A percentile compares a stretch with the other conserved stretches of the same genome.
Conservation (phyloP, 2,329 filamentous ascomycete genomes). For the Colletotrichum destructivum region DNA sequence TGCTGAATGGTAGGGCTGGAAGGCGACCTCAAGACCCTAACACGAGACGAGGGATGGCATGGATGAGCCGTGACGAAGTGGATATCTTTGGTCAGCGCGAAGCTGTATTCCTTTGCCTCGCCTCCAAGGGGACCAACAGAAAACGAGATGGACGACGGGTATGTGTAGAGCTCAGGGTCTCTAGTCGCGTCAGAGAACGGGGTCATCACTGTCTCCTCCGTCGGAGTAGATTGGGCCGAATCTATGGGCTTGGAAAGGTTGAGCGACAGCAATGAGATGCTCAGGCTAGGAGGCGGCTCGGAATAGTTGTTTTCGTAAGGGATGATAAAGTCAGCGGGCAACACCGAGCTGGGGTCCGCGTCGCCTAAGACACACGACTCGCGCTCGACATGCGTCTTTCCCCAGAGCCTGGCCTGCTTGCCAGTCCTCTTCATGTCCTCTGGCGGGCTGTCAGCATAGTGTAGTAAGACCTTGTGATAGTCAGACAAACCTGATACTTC, state of each 20-base stretch:
- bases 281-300: slow-evolving; percentile 62
- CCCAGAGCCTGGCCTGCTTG: slow-evolving; percentile 73
- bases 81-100: slow-evolving; percentile 70
- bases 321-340: slow-evolving; percentile 75
- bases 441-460: slow-evolving; percentile 46
- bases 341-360: slow-evolving; percentile 66
- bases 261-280: slow-evolving; percentile 65
- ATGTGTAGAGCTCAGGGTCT: slow-evolving; percentile 53
- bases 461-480: neutral
- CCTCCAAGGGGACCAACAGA: slow-evolving; percentile 57
- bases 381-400: slow-evolving; percentile 71
- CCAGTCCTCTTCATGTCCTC: slow-evolving; percentile 66
- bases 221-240: slow-evolving; percentile 62
- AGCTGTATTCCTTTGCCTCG: slow-evolving; percentile 58
- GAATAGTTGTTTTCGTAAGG: slow-evolving; percentile 70
- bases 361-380: slow-evolving; percentile 74
- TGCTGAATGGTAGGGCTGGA: slow-evolving; percentile 73
- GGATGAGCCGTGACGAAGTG: slow-evolving; percentile 78
- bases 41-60: slow-evolving; percentile 71
- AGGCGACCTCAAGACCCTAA: slow-evolving; percentile 72
- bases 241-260: slow-evolving; percentile 63
- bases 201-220: slow-evolving; percentile 57
- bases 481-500: slow-evolving; percentile 64
- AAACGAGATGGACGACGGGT: slow-evolving; percentile 59
- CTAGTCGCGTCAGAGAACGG: slow-evolving; percentile 54